Evolutionary conservation across 257 asterid species (phyloP).

Genomic region (Capsicum pubescens): DNA sequence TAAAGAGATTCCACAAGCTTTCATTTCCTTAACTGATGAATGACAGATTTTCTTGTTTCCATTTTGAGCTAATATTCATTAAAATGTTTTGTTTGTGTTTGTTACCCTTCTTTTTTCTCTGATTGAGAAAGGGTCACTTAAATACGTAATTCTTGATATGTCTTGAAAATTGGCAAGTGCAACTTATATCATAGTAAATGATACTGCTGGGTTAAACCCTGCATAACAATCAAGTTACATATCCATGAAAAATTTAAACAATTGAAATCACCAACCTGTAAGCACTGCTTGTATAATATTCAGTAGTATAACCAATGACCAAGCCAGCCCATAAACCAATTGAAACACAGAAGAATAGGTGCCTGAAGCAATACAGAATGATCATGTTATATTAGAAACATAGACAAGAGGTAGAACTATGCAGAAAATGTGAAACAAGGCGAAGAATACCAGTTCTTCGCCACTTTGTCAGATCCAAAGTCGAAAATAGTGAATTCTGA

Average conservation of each 20-base stretch:
- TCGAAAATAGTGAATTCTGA: constrained; percentile 58
- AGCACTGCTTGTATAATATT: constrained; percentile 65
- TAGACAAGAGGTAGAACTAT: neutral
- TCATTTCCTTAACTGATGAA: neutral
- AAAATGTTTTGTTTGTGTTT: neutral
- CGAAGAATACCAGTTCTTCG: constrained; percentile 47
- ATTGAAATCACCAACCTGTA: constrained; percentile 44
- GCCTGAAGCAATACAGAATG: constrained; percentile 46
- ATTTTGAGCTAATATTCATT: neutral
- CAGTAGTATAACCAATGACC: constrained; percentile 58
- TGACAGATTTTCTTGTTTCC: neutral
- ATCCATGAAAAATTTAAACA: neutral
- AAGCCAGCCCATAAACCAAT: constrained; percentile 74
- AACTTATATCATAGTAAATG: neutral
- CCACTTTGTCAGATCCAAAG: constrained; percentile 53
- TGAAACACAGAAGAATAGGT: constrained; percentile 57
- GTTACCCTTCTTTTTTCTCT: neutral
- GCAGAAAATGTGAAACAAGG: neutral
- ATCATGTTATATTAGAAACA: neutral
- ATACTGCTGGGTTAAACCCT: neutral
- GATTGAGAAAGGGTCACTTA: neutral
- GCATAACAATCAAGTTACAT: neutral
- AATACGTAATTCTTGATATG: neutral
- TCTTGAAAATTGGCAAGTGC: neutral
- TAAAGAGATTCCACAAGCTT: neutral